Evolutionary conservation across 1,139 yeast genomes (phyloP).

Genomic region (Maudiozyma humilis): DNA sequence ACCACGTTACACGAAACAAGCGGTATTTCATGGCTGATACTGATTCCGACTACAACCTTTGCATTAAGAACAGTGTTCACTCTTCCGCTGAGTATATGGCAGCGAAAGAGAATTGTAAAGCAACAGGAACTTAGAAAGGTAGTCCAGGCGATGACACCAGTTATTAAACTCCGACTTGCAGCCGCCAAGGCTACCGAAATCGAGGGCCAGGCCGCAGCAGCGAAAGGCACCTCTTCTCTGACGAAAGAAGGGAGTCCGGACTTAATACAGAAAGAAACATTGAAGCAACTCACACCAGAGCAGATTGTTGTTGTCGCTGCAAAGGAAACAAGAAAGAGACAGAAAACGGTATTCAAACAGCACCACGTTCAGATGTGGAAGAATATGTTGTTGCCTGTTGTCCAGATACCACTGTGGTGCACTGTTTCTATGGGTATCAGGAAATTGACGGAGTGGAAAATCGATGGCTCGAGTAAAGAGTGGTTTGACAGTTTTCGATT

Average conservation of each 20-base stretch:
- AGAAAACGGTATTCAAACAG: constrained; percentile 55
- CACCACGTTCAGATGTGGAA: constrained; percentile 76
- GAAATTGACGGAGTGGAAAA: constrained; percentile 46
- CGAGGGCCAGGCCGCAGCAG: constrained; percentile 9
- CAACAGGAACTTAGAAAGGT: constrained; percentile 67
- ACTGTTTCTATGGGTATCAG: constrained; percentile 69
- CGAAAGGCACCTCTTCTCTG: constrained; percentile 14
- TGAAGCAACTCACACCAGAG: constrained; percentile 50
- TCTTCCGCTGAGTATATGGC: constrained; percentile 67
- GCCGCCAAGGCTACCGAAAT: constrained; percentile 32
- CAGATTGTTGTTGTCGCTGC: constrained; percentile 66
- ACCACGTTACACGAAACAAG: constrained; percentile 41
- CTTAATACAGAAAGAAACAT: background rate
- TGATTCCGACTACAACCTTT: constrained; percentile 69
- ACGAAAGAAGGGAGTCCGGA: constrained; percentile 5
- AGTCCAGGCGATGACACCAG: constrained; percentile 66
- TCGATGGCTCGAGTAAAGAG: constrained; percentile 18
- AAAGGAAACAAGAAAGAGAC: constrained; percentile 71
- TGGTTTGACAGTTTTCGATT: constrained; percentile 10
- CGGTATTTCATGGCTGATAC: constrained; percentile 75
- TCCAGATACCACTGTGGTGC: constrained; percentile 87
- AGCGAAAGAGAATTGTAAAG: constrained; percentile 57
- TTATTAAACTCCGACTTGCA: constrained; percentile 64
- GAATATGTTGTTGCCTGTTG: constrained; percentile 59
- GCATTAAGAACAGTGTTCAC: constrained; percentile 59